A percentile compares a stretch with the other conserved stretches of the same genome.
These are phyloP conservation scores for Lotmaria passim DNA, from an alignment of 208 protist species.

Conservation along the genomic window DNA sequence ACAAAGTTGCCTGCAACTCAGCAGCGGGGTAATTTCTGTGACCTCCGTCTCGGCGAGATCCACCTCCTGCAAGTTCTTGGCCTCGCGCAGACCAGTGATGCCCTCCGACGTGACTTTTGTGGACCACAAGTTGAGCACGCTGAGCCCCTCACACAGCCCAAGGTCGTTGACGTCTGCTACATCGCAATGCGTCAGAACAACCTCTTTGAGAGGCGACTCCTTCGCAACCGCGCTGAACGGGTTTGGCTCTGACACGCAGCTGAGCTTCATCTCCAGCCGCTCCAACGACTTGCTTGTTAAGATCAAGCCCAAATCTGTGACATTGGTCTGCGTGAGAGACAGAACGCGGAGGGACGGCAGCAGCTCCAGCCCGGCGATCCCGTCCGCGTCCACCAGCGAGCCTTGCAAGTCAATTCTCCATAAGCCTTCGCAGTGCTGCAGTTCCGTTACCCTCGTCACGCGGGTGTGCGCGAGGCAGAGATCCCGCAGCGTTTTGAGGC, in stretches of 20 bases:
- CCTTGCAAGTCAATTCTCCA: constrained; percentile 26
- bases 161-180: constrained; percentile 21
- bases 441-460: constrained; percentile 24
- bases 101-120: constrained; percentile 33
- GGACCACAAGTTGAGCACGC: constrained; percentile 33
- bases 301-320: constrained; percentile 14
- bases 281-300: constrained; percentile 11
- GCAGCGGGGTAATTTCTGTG: constrained; percentile 20
- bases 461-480: constrained; percentile 31
- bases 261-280: constrained; percentile 31
- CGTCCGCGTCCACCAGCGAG: constrained; percentile 20
- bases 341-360: constrained; percentile 29
- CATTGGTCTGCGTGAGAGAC: constrained; percentile 29
- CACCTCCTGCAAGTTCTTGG: constrained; percentile 18
- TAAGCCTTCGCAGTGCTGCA: constrained; percentile 20
- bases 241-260: constrained; percentile 3
- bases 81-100: constrained; percentile 19
- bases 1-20: constrained; percentile 25
- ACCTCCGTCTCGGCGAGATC: constrained; percentile 42
- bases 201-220: constrained; percentile 13
- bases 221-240: constrained; percentile 15
- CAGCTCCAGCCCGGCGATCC: constrained; percentile 19
- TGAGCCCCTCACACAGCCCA: constrained; percentile 12
- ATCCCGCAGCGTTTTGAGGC: constrained; percentile 27
- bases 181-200: constrained; percentile 37